Evolutionary conservation across 768 basidiomycete genomes (phyloP), one percentile per base, ranked within the genome.

Genomic region (Phallus indusiatus): DNA sequence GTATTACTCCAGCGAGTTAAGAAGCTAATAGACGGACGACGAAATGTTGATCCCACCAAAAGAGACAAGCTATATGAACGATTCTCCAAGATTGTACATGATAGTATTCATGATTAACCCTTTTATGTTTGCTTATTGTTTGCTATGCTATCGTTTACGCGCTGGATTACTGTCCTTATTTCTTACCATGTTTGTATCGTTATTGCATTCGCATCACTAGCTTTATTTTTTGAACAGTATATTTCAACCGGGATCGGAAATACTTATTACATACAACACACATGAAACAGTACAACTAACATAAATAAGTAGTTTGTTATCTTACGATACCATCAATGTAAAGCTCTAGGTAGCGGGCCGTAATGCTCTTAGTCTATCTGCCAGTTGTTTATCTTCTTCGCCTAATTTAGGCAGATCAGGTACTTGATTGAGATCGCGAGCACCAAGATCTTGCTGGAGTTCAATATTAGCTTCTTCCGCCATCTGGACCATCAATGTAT

Each of bases 401-500:
- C 82, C 78, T 53, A 83, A 66, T 59, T 73, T 76, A 46, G 69
- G 62, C 1, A 86, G 68, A 59, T 85, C 84, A 0, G 86, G 76
- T 10, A 91, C 81, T 48, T 76, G 71, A 10, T 67, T 64, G 35
- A 83, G 69, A 65, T 85, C 80, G 65, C 82, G 84, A 51, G 79
- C 72, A 18, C 86, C 82, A 33, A 98, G 78, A 67, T 94, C 93
- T 56, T 98, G 96, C 70, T 93, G 86, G 22, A 96, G 73, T 70
- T 99, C 93, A 60, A 99, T 88, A 64, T 97, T 88, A 21, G 93
- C 93, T 71, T 99, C 95, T 69, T 98, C 96, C 4, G 96, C 96
- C 20, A 91, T 94, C 73, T 94, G 92, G 58, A 86, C 83, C 78
- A 99, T 78, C 21, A 98, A 83, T 28, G 78, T 74, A 69, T 99